These are phyloP conservation scores for Epichloe typhina DNA, from an alignment of 2,329 filamentous ascomycete genomes.

Conservation along the genomic window DNA sequence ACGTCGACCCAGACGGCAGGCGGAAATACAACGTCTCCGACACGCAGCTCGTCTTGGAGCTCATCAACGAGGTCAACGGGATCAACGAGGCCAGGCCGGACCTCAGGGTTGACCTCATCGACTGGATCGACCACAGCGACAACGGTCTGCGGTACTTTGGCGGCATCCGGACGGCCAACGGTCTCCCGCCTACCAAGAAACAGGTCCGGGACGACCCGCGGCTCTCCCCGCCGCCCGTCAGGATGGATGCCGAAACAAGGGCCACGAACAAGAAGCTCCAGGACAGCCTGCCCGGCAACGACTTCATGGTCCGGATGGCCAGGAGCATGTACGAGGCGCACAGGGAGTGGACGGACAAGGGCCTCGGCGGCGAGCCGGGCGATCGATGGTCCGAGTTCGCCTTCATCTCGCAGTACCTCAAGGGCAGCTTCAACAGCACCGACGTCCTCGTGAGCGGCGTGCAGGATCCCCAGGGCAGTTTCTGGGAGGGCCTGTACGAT, in stretches of 20 bases:
- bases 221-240: slow-evolving; percentile 14
- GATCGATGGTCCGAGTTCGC: slow-evolving; percentile 53
- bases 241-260: slow-evolving; percentile 18
- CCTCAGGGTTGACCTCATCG: slow-evolving; percentile 45
- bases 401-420: slow-evolving; percentile 47
- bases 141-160: slow-evolving; percentile 41
- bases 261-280: slow-evolving; percentile 24
- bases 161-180: slow-evolving; percentile 34
- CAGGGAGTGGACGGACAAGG: slow-evolving; percentile 22
- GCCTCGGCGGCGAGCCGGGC: slow-evolving; percentile 31
- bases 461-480: slow-evolving; percentile 27
- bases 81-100: slow-evolving; percentile 39
- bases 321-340: slow-evolving; percentile 32
- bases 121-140: slow-evolving; percentile 42
- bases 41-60: slow-evolving; percentile 51
- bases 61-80: slow-evolving; percentile 45
- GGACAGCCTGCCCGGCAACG: slow-evolving; percentile 20
- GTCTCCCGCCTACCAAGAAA: slow-evolving; percentile 37
- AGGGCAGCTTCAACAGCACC: slow-evolving; percentile 38
- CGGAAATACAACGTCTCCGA: slow-evolving; percentile 48
- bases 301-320: slow-evolving; percentile 25
- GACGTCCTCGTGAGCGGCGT: slow-evolving; percentile 21
- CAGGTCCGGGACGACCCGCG: slow-evolving; percentile 33
- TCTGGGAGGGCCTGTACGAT: slow-evolving; percentile 28
- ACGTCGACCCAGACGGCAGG: slow-evolving; percentile 30